Evolutionary conservation across 108 stramenopile species (phyloP).

Genomic region (Conticribra weissflogii): DNA sequence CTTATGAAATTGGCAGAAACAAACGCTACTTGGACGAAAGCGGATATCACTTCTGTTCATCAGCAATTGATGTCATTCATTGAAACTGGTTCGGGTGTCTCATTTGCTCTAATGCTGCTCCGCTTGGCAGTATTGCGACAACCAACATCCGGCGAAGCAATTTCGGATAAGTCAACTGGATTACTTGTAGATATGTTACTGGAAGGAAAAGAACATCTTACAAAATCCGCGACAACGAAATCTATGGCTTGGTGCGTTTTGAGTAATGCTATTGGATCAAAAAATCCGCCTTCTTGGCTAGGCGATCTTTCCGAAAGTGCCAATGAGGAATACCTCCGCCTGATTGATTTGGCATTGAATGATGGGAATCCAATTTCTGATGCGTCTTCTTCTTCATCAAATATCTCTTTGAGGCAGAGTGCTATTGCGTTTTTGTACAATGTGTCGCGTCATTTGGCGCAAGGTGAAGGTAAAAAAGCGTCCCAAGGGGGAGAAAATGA

Average conservation of each 20-base stretch:
- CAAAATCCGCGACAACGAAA: slow-evolving; percentile 25
- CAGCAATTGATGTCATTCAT: slow-evolving; percentile 27
- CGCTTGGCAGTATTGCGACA: slow-evolving; percentile 59
- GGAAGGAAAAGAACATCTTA: no score
- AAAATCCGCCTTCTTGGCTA: slow-evolving; percentile 15
- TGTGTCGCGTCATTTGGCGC: slow-evolving; percentile 25
- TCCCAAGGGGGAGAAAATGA: slow-evolving; percentile 19
- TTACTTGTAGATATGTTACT: no score
- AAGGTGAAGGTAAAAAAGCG: not conserved
- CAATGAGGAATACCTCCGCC: slow-evolving; percentile 14
- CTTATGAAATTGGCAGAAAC: slow-evolving; percentile 21
- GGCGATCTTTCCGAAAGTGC: not conserved
- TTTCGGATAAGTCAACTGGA: slow-evolving; percentile 7
- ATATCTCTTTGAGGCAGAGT: slow-evolving; percentile 51
- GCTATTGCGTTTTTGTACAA: slow-evolving; percentile 73
- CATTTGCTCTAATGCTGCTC: slow-evolving; percentile 66
- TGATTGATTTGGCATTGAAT: slow-evolving; percentile 30
- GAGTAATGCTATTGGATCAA: slow-evolving; percentile 51
- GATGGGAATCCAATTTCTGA: slow-evolving; percentile 17
- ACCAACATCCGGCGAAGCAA: not conserved
- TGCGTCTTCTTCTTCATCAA: slow-evolving; percentile 21
- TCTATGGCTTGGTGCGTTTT: slow-evolving; percentile 61
- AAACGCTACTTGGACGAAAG: slow-evolving; percentile 7
- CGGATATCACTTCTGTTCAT: slow-evolving; percentile 22
- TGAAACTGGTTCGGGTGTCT: slow-evolving; percentile 10